phyloP scores from a whole-genome alignment of 768 basidiomycete species.

The Mycena filopes region DNA sequence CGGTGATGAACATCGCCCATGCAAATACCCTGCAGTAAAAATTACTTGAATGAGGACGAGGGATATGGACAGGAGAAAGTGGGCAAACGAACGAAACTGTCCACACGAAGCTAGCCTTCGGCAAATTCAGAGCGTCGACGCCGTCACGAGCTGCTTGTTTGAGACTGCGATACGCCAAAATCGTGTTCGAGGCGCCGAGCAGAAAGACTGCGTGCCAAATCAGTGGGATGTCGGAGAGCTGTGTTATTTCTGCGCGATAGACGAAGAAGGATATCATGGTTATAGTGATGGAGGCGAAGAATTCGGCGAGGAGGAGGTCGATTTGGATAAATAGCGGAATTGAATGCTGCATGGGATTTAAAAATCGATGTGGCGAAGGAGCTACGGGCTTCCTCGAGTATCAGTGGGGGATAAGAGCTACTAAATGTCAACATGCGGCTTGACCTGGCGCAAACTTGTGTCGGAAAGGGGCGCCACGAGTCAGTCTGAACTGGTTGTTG shows the following conservation, averaged over 20 bases:
- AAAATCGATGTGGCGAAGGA: too few relatives aligned
- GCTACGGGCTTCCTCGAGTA: too few relatives aligned
- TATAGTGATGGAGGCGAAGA: conserved; percentile 34
- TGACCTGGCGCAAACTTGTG: too few relatives aligned
- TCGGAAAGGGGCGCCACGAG: too few relatives aligned
- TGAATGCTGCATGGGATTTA: too few relatives aligned
- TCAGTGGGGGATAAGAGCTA: too few relatives aligned
- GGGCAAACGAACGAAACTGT: not conserved
- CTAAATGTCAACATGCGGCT: too few relatives aligned
- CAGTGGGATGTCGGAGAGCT: conserved; percentile 45
- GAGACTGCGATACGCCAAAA: not conserved
- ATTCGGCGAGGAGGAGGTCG: conserved; percentile 50
- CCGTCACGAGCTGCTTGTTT: not conserved
- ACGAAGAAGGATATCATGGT: conserved; percentile 61
- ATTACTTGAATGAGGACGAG: not conserved
- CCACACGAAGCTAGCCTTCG: not conserved
- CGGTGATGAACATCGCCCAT: not conserved
- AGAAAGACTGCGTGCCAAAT: not conserved
- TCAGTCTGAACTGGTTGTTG: too few relatives aligned
- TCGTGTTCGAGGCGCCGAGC: not conserved
- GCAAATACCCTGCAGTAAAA: not conserved
- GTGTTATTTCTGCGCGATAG: conserved; percentile 56
- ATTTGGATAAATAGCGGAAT: conserved; percentile 61
- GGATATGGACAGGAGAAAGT: not conserved
- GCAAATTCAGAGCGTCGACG: not conserved